phyloP scores from a whole-genome alignment of 176 grass and related monocot species.

The Eremochloa ophiuroides region DNA sequence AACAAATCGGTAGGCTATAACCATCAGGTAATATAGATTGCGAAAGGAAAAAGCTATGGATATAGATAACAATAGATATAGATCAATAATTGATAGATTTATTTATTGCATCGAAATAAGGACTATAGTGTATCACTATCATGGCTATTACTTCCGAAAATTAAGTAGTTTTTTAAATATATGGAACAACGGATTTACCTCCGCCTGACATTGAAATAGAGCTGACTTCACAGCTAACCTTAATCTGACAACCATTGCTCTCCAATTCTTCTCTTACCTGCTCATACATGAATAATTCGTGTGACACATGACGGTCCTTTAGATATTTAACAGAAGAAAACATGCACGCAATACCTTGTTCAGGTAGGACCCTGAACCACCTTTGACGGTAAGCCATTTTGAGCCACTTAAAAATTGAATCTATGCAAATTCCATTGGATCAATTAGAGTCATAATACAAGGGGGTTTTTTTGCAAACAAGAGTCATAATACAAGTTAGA shows the following conservation, averaged over 20 bases:
- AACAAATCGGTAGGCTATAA: background rate
- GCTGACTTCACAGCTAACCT: slow-evolving; percentile 46
- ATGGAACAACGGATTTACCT: slow-evolving; percentile 20
- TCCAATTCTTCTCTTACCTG: slow-evolving; percentile 48
- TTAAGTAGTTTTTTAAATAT: background rate
- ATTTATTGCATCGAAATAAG: too few species aligned
- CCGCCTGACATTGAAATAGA: slow-evolving; percentile 41
- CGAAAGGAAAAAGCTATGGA: background rate
- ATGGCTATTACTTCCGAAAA: too few species aligned
- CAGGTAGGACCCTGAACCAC: slow-evolving; percentile 58
- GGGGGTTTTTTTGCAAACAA: too few species aligned
- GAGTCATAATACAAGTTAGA: too few species aligned
- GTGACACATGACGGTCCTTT: background rate
- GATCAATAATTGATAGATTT: too few species aligned
- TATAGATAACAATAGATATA: too few species aligned
- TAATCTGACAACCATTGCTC: slow-evolving; percentile 54
- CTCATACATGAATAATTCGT: background rate
- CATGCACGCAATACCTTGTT: slow-evolving; percentile 20
- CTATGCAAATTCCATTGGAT: background rate
- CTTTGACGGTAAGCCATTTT: slow-evolving; percentile 75
- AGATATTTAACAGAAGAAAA: background rate
- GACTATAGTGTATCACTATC: too few species aligned
- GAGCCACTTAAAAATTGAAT: slow-evolving; percentile 68
- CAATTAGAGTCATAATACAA: too few species aligned
- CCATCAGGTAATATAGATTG: too few species aligned